These are phyloP conservation scores for Metarhizium album DNA, from an alignment of 2,329 filamentous ascomycete genomes.

Conservation along the genomic window DNA sequence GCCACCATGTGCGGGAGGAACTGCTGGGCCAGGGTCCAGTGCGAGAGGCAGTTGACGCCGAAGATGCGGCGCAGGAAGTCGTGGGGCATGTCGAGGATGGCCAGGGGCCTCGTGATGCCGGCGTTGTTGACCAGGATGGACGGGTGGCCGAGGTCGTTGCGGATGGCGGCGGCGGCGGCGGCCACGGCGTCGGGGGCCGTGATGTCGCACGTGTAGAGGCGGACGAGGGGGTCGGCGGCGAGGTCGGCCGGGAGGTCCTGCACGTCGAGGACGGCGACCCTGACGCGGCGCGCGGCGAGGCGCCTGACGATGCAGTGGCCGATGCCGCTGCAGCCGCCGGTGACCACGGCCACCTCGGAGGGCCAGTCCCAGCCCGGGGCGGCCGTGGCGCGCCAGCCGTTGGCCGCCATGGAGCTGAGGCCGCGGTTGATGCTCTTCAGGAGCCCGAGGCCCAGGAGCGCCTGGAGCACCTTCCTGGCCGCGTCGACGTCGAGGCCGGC, in stretches of 20 bases:
- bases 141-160: slow-evolving; percentile 43
- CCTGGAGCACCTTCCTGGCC: slow-evolving; percentile 6
- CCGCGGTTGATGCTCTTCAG: slow-evolving; percentile 13
- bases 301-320: slow-evolving; percentile 24
- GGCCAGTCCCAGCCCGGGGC: slow-evolving; percentile 24
- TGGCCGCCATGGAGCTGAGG: slow-evolving; percentile 18
- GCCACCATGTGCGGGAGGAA: slow-evolving; percentile 56
- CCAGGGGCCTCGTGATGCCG: slow-evolving; percentile 47
- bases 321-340: slow-evolving; percentile 33
- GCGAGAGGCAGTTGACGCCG: slow-evolving; percentile 55
- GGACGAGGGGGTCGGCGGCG: slow-evolving; percentile 12
- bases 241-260: slow-evolving; percentile 17
- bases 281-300: slow-evolving; percentile 34
- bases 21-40: slow-evolving; percentile 52
- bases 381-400: slow-evolving; percentile 17
- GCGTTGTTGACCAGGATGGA: slow-evolving; percentile 65
- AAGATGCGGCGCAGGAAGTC: slow-evolving; percentile 52
- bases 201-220: slow-evolving; percentile 28
- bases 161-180: slow-evolving; percentile 27
- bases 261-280: slow-evolving; percentile 60
- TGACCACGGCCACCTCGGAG: slow-evolving; percentile 31
- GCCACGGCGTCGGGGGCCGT: slow-evolving; percentile 33
- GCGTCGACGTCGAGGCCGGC: slow-evolving; percentile 3
- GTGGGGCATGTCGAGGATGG: slow-evolving; percentile 46
- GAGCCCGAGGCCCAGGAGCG: slow-evolving; percentile 15